Percentiles rank a stretch among this genome's conserved stretches.
These are phyloP conservation scores for Flaveria brownii DNA, from an alignment of 129 eudicot genomes.

Conservation along the genomic window DNA sequence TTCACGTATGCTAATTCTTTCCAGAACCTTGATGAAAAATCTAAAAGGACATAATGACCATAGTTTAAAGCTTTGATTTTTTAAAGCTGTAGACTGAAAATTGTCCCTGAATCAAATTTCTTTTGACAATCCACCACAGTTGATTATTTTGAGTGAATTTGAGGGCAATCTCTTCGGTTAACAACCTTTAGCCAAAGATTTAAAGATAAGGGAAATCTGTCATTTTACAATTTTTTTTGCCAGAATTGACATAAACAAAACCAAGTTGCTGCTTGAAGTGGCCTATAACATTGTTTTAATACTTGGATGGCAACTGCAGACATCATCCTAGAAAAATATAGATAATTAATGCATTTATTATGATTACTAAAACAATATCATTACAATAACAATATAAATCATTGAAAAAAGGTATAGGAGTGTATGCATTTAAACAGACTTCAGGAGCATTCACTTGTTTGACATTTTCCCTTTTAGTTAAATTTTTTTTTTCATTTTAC, in stretches of 20 bases:
- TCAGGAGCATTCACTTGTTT: slow-evolving; percentile 11
- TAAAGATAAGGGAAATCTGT: background rate
- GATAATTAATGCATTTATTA: background rate
- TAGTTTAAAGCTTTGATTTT: background rate
- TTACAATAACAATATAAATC: background rate
- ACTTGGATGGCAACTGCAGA: background rate
- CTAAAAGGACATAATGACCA: background rate
- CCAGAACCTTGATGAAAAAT: background rate
- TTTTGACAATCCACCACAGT: background rate
- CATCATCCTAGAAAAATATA: background rate
- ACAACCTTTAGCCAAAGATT: background rate
- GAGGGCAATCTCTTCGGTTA: background rate
- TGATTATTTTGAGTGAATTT: background rate
- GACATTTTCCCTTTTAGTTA: slow-evolving; percentile 7
- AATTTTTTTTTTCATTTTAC: background rate
- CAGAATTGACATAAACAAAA: background rate
- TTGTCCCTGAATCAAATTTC: background rate
- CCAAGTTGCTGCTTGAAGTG: background rate
- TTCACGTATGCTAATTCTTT: background rate
- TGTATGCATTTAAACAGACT: background rate
- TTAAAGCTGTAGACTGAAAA: background rate
- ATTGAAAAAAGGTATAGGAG: slow-evolving; percentile 1
- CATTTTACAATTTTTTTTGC: background rate
- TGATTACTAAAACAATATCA: background rate
- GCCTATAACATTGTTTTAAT: background rate